Conservation (phyloP, 805 yeast species). For the Yueomyces sp. region DNA sequence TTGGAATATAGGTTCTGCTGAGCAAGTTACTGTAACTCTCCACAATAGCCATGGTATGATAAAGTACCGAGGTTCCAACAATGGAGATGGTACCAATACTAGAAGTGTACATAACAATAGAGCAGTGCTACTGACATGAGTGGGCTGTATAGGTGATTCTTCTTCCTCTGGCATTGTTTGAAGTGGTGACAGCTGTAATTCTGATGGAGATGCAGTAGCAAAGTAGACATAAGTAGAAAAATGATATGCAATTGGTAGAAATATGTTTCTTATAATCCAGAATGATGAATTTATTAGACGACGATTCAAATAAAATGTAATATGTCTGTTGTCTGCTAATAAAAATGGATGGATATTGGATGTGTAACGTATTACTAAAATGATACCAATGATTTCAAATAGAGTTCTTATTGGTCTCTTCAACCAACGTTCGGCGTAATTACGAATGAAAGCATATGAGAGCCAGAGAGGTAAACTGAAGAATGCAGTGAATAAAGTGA, state of each 20-base stretch:
- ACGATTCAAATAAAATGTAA: slow-evolving; percentile 74
- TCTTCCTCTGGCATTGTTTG: slow-evolving; percentile 23
- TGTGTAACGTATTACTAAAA: slow-evolving; percentile 37
- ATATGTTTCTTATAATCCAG: slow-evolving; percentile 31
- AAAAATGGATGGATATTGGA: slow-evolving; percentile 82
- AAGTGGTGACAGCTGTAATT: slow-evolving; percentile 25
- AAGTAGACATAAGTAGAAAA: slow-evolving; percentile 30
- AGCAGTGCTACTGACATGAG: slow-evolving; percentile 36
- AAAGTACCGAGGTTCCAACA: slow-evolving; percentile 89
- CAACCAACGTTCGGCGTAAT: slow-evolving; percentile 26
- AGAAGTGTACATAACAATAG: slow-evolving; percentile 38
- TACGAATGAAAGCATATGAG: slow-evolving; percentile 27
- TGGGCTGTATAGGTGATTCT: slow-evolving; percentile 28
- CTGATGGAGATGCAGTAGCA: slow-evolving; percentile 24
- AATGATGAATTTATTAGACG: slow-evolving; percentile 37
- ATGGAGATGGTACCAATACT: slow-evolving; percentile 77
- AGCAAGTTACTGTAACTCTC: slow-evolving; percentile 39
- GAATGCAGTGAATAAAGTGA: slow-evolving; percentile 45
- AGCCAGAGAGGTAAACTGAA: slow-evolving; percentile 71
- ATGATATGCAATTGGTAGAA: slow-evolving; percentile 60
- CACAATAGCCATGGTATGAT: slow-evolving; percentile 69
- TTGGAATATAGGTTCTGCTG: slow-evolving; percentile 25
- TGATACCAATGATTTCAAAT: slow-evolving; percentile 27
- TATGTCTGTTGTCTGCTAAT: slow-evolving; percentile 89
- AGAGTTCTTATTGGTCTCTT: slow-evolving; percentile 18